These are phyloP conservation scores for Cydonia oblonga DNA, from an alignment of 331 rosid genomes.

Conservation along the genomic window DNA sequence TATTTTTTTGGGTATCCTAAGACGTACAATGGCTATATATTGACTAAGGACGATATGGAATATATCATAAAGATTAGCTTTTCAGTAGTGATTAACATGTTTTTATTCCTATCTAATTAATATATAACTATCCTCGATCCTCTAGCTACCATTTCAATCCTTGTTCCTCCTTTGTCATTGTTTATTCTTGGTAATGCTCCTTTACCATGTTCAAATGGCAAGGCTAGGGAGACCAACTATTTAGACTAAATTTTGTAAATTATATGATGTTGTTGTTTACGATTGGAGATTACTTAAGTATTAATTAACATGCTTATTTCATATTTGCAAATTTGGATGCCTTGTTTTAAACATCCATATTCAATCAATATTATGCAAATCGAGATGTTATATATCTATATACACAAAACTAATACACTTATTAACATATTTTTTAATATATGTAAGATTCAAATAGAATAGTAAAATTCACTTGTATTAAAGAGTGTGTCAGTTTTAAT, in stretches of 20 bases:
- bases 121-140: neutral
- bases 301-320: too few relatives aligned
- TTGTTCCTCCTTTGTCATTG: neutral
- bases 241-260: too few relatives aligned
- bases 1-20: slow-evolving; percentile 17
- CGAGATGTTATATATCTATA: too few relatives aligned
- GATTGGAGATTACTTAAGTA: too few relatives aligned
- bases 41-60: neutral
- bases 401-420: neutral
- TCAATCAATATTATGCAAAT: neutral
- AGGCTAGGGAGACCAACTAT: too few relatives aligned
- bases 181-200: neutral
- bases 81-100: neutral
- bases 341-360: neutral
- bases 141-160: neutral
- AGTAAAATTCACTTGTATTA: neutral
- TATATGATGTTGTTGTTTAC: too few relatives aligned
- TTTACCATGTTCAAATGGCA: too few relatives aligned
- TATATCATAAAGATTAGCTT: slow-evolving; percentile 1
- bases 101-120: neutral
- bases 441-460: neutral
- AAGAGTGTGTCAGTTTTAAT: neutral
- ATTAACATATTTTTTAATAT: too few relatives aligned
- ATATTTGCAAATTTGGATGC: neutral
- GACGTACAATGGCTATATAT: slow-evolving; percentile 6